phyloP scores from a whole-genome alignment of 345 rosid genomes.

The Trapa bicornis region DNA sequence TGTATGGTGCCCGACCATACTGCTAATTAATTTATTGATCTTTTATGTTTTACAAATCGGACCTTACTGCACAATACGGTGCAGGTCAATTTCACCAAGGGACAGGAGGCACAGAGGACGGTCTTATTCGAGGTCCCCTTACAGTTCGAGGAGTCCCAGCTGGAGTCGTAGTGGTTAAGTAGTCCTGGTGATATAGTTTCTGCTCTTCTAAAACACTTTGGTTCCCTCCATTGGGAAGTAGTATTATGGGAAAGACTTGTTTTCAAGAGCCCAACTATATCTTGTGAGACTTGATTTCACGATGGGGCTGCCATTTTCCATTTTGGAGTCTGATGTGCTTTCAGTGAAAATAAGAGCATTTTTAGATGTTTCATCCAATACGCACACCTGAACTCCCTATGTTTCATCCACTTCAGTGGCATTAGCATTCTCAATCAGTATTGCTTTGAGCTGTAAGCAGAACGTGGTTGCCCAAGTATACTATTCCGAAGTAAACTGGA shows the following conservation, averaged over 20 bases:
- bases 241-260: not conserved
- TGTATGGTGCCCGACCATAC: not conserved
- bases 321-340: too few species aligned
- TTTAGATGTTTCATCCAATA: too few species aligned
- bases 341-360: too few species aligned
- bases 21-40: not conserved
- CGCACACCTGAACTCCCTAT: too few species aligned
- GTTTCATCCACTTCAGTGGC: too few species aligned
- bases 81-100: conserved; percentile 58
- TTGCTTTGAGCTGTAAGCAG: too few species aligned
- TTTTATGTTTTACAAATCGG: too few species aligned
- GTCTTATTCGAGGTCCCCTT: conserved; percentile 47
- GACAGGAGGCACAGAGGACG: conserved; percentile 27
- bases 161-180: conserved; percentile 12
- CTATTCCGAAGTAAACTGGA: not conserved
- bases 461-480: not conserved
- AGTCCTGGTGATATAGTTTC: conserved; percentile 7
- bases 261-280: not conserved
- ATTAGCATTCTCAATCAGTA: too few species aligned
- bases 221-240: not conserved
- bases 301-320: too few species aligned
- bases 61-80: not conserved
- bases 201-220: not conserved
- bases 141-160: conserved; percentile 35
- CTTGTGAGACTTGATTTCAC: too few species aligned